Conservation (phyloP, 1,284 basidiomycete genomes). For the Naganishia cerealis region DNA sequence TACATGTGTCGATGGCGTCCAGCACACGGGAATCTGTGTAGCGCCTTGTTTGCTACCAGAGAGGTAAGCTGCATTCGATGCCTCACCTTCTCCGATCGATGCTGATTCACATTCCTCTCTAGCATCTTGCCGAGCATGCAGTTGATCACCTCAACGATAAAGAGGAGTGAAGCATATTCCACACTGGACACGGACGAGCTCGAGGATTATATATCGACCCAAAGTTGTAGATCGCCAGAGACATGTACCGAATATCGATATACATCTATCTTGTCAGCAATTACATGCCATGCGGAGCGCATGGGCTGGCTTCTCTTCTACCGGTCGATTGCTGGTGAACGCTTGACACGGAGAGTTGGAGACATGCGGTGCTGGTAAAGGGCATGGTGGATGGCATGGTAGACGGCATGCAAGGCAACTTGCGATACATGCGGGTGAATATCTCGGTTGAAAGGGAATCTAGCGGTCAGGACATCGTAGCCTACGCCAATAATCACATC, state of each 20-base stretch:
- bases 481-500: too few relatives aligned
- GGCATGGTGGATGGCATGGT: too few relatives aligned
- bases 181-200: not conserved
- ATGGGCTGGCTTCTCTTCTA: too few relatives aligned
- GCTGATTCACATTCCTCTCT: not conserved
- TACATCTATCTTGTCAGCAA: too few relatives aligned
- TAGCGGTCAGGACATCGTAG: too few relatives aligned
- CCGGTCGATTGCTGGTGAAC: too few relatives aligned
- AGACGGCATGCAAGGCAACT: too few relatives aligned
- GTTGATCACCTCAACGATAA: constrained; percentile 1
- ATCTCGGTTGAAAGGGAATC: too few relatives aligned
- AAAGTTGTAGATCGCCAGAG: not conserved
- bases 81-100: not conserved
- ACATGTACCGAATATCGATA: not conserved
- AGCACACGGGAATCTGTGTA: constrained; percentile 14
- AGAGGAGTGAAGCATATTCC: not conserved
- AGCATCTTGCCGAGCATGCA: constrained; percentile 20
- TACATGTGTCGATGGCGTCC: constrained; percentile 24
- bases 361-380: too few relatives aligned
- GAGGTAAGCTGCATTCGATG: not conserved
- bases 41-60: constrained; percentile 11
- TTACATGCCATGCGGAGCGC: too few relatives aligned
- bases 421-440: too few relatives aligned
- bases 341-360: too few relatives aligned
- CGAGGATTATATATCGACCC: not conserved